Base-by-base conservation (phyloP, 2,329 filamentous ascomycete genomes). In the Camptophora hylomeconis region DNA sequence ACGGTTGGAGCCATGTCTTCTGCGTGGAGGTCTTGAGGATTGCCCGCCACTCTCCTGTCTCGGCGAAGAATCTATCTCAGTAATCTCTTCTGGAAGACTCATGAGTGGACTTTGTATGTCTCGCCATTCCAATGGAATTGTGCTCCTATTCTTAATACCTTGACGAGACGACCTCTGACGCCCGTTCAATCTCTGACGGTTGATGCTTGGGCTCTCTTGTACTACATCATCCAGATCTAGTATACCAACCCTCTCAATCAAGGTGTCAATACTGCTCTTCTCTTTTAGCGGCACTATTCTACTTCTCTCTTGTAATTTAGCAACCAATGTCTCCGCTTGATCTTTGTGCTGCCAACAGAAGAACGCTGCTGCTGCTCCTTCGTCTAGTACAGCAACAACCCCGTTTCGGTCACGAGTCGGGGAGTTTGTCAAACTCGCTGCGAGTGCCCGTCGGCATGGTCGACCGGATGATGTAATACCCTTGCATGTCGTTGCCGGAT, bases 311-410 rank as follows among this genome's bases (percentile, higher is more conserved):
- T 11, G 61, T 52, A 2, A 61, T 51, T 6, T 64, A 62, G 33
- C 52, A 46, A 41, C 51, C 48, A 58, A 33, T 8, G 44, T 49
- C 30, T 58, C 50, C 3, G 82, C 82, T 54, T 98, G 89, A 33
- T 89, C 82, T 50, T 81, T 86, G 60, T 98, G 89, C 52, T 94
- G 84, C 79, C 81, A 93, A 62, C 87, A 95, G 57, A 84, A 94
- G 27, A 76, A 68, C 39, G 37, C 53, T 22, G 41, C 45, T 33
- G 46, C 50, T 34, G 38, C 42, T 16, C 42, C 38, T 24, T 47
- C 26, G 28, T 43, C 31, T 8, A 46, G 23, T 9, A 44, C 37
- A 2, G 50, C 30, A 39, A 51, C 33, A 27, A 45, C 42, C 28
- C 50, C 41, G 33, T 31, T 21, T 24, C 21, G 10, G 17, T 31